phyloP scores from a whole-genome alignment of 257 asterid species.

The Verbena officinalis region DNA sequence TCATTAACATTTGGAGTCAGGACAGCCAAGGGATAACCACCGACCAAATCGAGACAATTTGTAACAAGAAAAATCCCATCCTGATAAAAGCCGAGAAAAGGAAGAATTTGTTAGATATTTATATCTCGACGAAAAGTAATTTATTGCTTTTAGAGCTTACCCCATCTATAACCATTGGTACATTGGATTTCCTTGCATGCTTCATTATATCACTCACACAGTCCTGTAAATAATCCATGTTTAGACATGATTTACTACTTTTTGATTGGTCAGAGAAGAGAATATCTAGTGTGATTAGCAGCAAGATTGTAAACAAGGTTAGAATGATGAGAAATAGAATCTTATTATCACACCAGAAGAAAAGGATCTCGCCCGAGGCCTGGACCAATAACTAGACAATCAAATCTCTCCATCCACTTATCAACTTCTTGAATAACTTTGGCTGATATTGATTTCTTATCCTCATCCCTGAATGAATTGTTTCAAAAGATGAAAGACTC shows the following conservation, averaged over 20 bases:
- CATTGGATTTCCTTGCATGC: slow-evolving; percentile 77
- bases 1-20: slow-evolving; percentile 94
- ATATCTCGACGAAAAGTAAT: slow-evolving; percentile 6
- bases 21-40: slow-evolving; percentile 86
- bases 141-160: slow-evolving; percentile 46
- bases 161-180: slow-evolving; percentile 96
- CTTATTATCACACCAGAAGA: slow-evolving; percentile 68
- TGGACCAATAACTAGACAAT: slow-evolving; percentile 93
- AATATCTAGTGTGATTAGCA: slow-evolving; percentile 8
- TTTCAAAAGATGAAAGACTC: slow-evolving; percentile 36
- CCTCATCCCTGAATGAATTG: slow-evolving; percentile 69
- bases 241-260: slow-evolving; percentile 1
- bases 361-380: slow-evolving; percentile 97
- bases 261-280: slow-evolving; percentile 1
- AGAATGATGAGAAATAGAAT: slow-evolving; percentile 14
- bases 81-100: slow-evolving; percentile 45
- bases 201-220: slow-evolving; percentile 90
- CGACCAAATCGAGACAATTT: slow-evolving; percentile 72
- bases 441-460: slow-evolving; percentile 59
- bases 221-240: slow-evolving; percentile 53
- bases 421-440: slow-evolving; percentile 82
- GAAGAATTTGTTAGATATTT: slow-evolving; percentile 21
- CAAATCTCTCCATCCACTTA: slow-evolving; percentile 98
- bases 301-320: slow-evolving; percentile 13
- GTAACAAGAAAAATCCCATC: slow-evolving; percentile 96